A percentile compares a stretch with the other conserved stretches of the same genome.
Conservation (phyloP, 306 rosid genomes). For the Acacia melanoxylon region DNA sequence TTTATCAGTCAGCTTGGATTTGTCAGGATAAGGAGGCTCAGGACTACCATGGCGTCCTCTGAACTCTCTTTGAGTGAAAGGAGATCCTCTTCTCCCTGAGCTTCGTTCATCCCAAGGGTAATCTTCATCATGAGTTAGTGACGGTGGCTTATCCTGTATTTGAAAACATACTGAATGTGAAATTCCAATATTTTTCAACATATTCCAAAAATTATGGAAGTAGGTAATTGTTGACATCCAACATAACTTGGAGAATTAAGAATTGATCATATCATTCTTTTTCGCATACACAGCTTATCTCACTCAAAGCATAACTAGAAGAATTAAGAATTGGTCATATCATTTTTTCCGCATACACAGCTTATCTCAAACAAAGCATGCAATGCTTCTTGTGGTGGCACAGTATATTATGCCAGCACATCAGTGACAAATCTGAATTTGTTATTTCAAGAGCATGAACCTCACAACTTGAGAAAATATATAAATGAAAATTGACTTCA, state of each 20-base stretch:
- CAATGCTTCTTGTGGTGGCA: slow-evolving; percentile 15
- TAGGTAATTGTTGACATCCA: slow-evolving; percentile 18
- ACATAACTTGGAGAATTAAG: neutral
- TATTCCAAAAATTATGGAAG: slow-evolving; percentile 14
- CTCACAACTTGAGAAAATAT: neutral
- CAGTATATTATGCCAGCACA: slow-evolving; percentile 16
- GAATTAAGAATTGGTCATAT: neutral
- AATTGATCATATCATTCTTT: neutral
- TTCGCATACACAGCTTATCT: neutral
- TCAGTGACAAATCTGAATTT: neutral
- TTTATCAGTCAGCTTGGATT: slow-evolving; percentile 69
- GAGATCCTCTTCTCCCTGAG: slow-evolving; percentile 62
- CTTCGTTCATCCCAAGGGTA: slow-evolving; percentile 65
- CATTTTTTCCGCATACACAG: neutral
- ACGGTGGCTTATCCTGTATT: slow-evolving; percentile 80
- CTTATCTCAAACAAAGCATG: slow-evolving; percentile 2
- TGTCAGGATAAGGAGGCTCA: slow-evolving; percentile 58
- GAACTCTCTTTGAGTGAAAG: slow-evolving; percentile 62
- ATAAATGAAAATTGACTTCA: neutral
- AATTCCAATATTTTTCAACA: slow-evolving; percentile 10
- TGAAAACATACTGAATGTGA: slow-evolving; percentile 39
- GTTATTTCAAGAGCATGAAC: neutral
- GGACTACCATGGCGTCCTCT: slow-evolving; percentile 65
- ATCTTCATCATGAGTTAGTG: slow-evolving; percentile 57
- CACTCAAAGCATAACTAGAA: neutral